These are phyloP conservation scores for Lichtheimia corymbifera DNA, from an alignment of 371 early-diverging fungal species.

Conservation along the genomic window DNA sequence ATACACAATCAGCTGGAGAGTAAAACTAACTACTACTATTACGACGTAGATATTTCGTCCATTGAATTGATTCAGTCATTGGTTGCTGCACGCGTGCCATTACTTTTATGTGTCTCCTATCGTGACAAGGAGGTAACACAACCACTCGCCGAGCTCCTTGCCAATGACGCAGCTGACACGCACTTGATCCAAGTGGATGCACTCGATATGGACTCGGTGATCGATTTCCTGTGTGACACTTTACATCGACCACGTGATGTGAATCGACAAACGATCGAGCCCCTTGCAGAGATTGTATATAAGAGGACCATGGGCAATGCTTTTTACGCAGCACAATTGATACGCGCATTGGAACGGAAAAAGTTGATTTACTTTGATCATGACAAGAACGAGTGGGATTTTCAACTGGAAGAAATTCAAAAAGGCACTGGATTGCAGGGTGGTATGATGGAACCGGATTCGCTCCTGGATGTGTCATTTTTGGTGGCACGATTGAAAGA, in stretches of 20 bases:
- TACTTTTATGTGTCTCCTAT: conserved; percentile 33
- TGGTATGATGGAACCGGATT: conserved; percentile 7
- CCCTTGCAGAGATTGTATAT: conserved; percentile 27
- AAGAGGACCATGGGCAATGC: conserved; percentile 43
- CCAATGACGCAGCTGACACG: conserved; percentile 24
- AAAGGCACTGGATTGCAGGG: conserved; percentile 14
- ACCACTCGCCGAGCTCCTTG: conserved; percentile 18
- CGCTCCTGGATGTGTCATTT: conserved; percentile 33
- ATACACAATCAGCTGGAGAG: background rate
- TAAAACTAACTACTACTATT: background rate
- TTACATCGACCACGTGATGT: conserved; percentile 31
- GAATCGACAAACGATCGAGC: conserved; percentile 27
- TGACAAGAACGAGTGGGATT: conserved; percentile 48
- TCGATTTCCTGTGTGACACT: conserved; percentile 35
- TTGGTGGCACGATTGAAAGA: conserved; percentile 32
- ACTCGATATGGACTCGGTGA: conserved; percentile 34
- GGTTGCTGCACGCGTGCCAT: conserved; percentile 26
- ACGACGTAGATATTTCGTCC: conserved; percentile 34
- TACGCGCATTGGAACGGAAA: conserved; percentile 39
- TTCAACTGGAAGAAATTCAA: conserved; percentile 32
- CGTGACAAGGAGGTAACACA: conserved; percentile 35
- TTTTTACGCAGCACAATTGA: conserved; percentile 39
- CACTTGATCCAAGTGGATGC: conserved; percentile 28
- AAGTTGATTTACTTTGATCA: conserved; percentile 46
- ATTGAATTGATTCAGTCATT: conserved; percentile 40